Evolutionary conservation across 257 asterid genomes (phyloP).

Genomic region (Craterostigma plantagineum): DNA sequence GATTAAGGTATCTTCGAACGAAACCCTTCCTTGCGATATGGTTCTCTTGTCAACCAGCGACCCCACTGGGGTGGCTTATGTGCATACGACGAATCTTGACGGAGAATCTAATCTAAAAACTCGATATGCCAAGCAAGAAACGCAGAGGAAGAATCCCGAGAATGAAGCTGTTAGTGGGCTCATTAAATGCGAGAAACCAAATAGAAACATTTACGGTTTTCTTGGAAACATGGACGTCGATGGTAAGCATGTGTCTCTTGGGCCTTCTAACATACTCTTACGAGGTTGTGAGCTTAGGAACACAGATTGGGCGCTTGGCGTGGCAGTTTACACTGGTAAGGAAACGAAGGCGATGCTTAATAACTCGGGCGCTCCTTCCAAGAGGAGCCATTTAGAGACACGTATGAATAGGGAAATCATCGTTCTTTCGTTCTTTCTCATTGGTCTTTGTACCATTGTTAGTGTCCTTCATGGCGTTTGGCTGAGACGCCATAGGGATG

Average conservation of each 20-base stretch:
- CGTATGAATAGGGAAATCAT: slow-evolving; percentile 55
- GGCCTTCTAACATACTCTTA: slow-evolving; percentile 57
- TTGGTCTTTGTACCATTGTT: slow-evolving; percentile 31
- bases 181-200: slow-evolving; percentile 67
- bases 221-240: slow-evolving; percentile 58
- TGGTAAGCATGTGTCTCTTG: slow-evolving; percentile 54
- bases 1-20: slow-evolving; percentile 35
- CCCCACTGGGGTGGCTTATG: slow-evolving; percentile 62
- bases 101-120: slow-evolving; percentile 75
- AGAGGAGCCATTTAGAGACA: slow-evolving; percentile 2
- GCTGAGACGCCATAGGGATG: slow-evolving; percentile 45
- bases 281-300: slow-evolving; percentile 76
- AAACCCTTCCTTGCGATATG: slow-evolving; percentile 72
- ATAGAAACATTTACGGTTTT: slow-evolving; percentile 63
- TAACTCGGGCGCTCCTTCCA: slow-evolving; percentile 20
- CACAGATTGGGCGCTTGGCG: slow-evolving; percentile 55
- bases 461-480: slow-evolving; percentile 49
- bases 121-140: slow-evolving; percentile 73
- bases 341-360: slow-evolving; percentile 65
- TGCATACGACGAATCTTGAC: slow-evolving; percentile 60
- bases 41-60: slow-evolving; percentile 61
- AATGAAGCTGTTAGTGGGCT: slow-evolving; percentile 24
- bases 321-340: slow-evolving; percentile 53
- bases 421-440: slow-evolving; percentile 43
- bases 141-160: slow-evolving; percentile 30